Base-by-base conservation (phyloP, 1,284 basidiomycete species). In the Leccinum subrobustum region DNA sequence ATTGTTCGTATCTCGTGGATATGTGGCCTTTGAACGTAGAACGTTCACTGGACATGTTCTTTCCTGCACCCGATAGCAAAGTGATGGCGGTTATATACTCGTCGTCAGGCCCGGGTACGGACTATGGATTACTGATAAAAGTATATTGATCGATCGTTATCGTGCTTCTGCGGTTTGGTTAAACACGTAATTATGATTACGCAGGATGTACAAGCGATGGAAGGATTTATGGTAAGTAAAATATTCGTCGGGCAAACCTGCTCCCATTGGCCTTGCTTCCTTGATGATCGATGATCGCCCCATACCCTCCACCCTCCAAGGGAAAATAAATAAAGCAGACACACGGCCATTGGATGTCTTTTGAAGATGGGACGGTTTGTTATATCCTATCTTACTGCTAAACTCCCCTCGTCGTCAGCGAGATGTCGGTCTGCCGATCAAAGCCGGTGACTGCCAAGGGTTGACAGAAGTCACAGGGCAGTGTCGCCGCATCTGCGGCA, bases 381-480 rank as follows among this genome's bases (percentile, higher is more conserved):
- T 44, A 20, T 20, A 20, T 44, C 42, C 11, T 20, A 44, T 44
- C 11, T 6, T 44, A 82, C 54, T 82, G 42, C 42, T 20, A 44
- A 20, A 20, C n/a, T 44, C n/a, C 78, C 64, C 75, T 78, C 53
- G 81, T 80, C 76, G 82, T 77, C 63, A 83, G 73, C 39, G 73
- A 68, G 63, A 78, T 75, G 60, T 83, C 77, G 23, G 79, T 77
- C 64, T 78, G 70, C 61, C 81, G 77, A 68, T 79, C 80, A 62
- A 81, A 74, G 9, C 81, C 82, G 35, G 35, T 37, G 35, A 42
- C 39, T 9, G 39, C 65, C 59, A 81, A 73, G 52, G 77, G 64
- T 27, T 74, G 72, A 61, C 79, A 81, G 27, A 81, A 79, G 18
- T 42, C 39, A 42, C 39, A 42, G 39, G 42, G 18, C 42, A 44